Conservation (phyloP, 495 filamentous ascomycete genomes). For the Wilcoxina mikolae region DNA sequence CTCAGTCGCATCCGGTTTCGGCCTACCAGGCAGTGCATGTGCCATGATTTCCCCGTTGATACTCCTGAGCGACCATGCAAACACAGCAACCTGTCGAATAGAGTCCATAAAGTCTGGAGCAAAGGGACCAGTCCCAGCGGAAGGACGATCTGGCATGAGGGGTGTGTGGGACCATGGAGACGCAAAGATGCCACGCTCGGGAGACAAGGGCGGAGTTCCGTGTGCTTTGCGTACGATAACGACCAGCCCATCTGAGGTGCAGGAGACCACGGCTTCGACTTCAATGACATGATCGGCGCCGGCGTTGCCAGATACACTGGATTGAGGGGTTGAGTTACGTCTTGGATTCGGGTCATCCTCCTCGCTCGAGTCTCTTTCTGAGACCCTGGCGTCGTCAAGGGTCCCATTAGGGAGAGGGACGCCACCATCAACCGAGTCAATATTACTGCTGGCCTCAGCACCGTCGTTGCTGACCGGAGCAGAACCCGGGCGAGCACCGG, state of each 20-base stretch:
- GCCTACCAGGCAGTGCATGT: conserved; percentile 7
- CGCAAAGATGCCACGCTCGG: conserved; percentile 26
- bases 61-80: conserved; percentile 65
- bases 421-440: conserved; percentile 28
- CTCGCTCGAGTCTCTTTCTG: conserved; percentile 24
- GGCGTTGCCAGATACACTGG: conserved; percentile 17
- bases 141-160: conserved; percentile 27
- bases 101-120: conserved; percentile 54
- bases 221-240: conserved; percentile 66
- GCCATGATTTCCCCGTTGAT: conserved; percentile 55
- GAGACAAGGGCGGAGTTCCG: conserved; percentile 27
- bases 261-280: conserved; percentile 77
- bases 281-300: conserved; percentile 37
- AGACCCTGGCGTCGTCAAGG: too few species aligned
- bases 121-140: conserved; percentile 34
- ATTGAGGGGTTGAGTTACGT: conserved; percentile 18
- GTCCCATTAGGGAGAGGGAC: too few species aligned
- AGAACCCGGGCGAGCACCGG: too few species aligned
- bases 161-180: conserved; percentile 42
- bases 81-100: conserved; percentile 71
- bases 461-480: neutral
- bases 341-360: conserved; percentile 27
- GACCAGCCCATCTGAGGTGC: conserved; percentile 76
- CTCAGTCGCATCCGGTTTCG: neutral
- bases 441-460: conserved; percentile 16